Evolutionary conservation across 148 eudicot species (phyloP), one percentile per base, ranked within the genome.

Genomic region (Rhododendron molle): DNA sequence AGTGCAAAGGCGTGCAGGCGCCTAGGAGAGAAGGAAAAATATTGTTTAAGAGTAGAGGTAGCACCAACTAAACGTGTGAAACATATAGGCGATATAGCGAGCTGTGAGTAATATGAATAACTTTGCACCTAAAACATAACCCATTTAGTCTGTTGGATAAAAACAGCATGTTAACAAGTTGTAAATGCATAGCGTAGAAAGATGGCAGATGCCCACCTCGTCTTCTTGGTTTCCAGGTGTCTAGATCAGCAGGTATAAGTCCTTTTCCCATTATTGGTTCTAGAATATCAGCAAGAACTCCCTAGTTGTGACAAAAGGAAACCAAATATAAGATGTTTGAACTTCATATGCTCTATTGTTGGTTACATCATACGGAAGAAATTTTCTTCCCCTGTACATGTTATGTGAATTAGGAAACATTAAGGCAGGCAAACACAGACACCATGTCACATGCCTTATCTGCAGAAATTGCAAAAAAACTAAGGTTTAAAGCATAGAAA

Each of bases 211-310:
- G 28, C 91, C 90, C 91, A 94, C 99, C 99, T 94, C 99, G 90
- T 93, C 99, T 92, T 87, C 99, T 93, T 86, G 91, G 95, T 91
- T 97, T 97, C 99, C 99, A 97, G 60, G 98, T 97, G 78, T 89
- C 91, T 83, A 95, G 93, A 89, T 97, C 98, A 73, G 99, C 99
- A 83, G 99, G 99, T 87, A 97, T 97, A 82, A 97, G 95, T 85
- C 99, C 99, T 92, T 97, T 97, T 52, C 99, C 99, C 99, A 97
- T 97, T 81, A 97, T 95, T 84, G 98, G 98, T 88, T 97, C 99
- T 79, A 97, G 91, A 65, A 97, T 95, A 89, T 97, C 99, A 82
- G 99, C 98, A 84, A 97, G 98, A 88, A 97, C 99, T 87, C 99
- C 99, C 99, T 97, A 80, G 49, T 46, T 82, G 34, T 67, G 87